phyloP scores from a whole-genome alignment of 768 basidiomycete species.

The Russula abietina region DNA sequence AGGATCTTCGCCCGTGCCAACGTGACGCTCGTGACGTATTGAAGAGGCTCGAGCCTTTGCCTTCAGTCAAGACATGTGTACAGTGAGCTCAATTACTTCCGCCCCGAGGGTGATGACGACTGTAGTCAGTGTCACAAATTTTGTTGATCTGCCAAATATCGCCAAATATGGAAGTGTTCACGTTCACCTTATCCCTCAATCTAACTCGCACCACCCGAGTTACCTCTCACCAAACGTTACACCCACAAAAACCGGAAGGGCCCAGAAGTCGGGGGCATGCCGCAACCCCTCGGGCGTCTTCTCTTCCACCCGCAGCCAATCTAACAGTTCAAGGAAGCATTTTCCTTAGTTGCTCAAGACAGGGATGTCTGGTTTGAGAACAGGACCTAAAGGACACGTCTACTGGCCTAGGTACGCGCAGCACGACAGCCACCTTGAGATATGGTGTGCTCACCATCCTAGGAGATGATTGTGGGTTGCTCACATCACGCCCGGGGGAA shows the following conservation, averaged over 20 bases:
- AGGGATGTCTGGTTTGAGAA: conserved; percentile 84
- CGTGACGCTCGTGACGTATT: too few relatives aligned
- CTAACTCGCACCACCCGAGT: conserved; percentile 47
- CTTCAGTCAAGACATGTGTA: too few relatives aligned
- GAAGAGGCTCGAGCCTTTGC: too few relatives aligned
- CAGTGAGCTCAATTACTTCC: too few relatives aligned
- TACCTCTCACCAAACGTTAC: conserved; percentile 53
- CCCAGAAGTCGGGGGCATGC: conserved; percentile 58
- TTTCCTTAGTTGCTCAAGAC: conserved; percentile 91
- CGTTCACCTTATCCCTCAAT: too few relatives aligned
- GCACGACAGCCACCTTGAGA: background rate
- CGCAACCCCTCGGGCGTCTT: conserved; percentile 83
- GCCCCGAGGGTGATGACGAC: too few relatives aligned
- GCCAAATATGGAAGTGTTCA: conserved; percentile 7
- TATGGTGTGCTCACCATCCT: background rate
- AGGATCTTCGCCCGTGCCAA: too few relatives aligned
- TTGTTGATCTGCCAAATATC: too few relatives aligned
- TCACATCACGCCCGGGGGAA: conserved; percentile 68
- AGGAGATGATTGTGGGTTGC: conserved; percentile 77
- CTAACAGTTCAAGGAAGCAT: conserved; percentile 94
- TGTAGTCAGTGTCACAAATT: too few relatives aligned
- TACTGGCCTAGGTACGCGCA: conserved; percentile 68
- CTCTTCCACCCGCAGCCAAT: conserved; percentile 82
- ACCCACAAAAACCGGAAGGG: conserved; percentile 50
- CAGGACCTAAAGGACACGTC: conserved; percentile 79